Evolutionary conservation across 805 yeast genomes (phyloP).

Genomic region (Candida ovalis): DNA sequence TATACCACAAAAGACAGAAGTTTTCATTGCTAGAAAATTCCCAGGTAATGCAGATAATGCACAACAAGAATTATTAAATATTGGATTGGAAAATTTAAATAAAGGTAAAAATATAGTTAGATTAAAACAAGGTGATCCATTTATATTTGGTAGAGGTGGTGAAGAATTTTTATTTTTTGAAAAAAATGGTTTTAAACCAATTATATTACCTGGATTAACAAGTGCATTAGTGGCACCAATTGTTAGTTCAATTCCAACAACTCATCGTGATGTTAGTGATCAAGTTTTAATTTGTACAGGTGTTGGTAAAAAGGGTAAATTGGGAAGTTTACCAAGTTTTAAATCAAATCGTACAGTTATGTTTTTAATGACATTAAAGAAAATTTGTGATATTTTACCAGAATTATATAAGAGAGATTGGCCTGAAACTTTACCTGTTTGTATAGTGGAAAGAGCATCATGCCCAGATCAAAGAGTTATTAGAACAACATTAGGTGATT

Average conservation of each 20-base stretch:
- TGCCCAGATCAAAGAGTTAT: conserved; percentile 90
- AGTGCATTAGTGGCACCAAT: conserved; percentile 89
- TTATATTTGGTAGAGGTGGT: conserved; percentile 94
- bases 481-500: conserved; percentile 62
- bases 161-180: conserved; percentile 77
- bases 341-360: conserved; percentile 74
- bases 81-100: conserved; percentile 63
- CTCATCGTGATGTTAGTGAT: conserved; percentile 89
- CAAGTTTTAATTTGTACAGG: conserved; percentile 94
- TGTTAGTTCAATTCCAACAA: conserved; percentile 78
- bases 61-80: conserved; percentile 73
- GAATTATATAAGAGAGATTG: conserved; percentile 48
- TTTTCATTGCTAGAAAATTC: conserved; percentile 87
- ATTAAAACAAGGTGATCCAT: conserved; percentile 95
- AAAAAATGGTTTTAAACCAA: conserved; percentile 63
- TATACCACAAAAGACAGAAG: conserved; percentile 70
- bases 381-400: conserved; percentile 56
- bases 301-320: conserved; percentile 81
- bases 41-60: conserved; percentile 97
- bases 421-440: conserved; percentile 72
- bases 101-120: conserved; percentile 79
- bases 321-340: conserved; percentile 76
- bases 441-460: conserved; percentile 85
- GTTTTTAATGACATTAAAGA: conserved; percentile 85
- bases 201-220: conserved; percentile 82